phyloP scores from a whole-genome alignment of 129 eudicot genomes.

The Flaveria brownii region DNA sequence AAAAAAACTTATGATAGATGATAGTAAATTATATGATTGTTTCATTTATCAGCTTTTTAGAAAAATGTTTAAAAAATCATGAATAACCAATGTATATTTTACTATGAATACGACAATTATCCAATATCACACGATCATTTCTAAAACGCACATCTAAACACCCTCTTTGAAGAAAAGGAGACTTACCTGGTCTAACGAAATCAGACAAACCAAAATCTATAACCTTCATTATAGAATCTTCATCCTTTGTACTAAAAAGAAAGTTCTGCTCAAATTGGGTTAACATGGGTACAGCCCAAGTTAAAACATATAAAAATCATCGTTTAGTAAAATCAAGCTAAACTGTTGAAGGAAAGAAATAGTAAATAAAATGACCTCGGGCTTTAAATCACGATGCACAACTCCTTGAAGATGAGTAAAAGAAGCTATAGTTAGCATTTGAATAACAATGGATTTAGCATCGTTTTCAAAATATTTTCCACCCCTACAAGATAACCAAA shows the following conservation, averaged over 20 bases:
- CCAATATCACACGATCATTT: neutral
- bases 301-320: neutral
- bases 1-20: no score
- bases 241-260: constrained; percentile 82
- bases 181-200: constrained; percentile 75
- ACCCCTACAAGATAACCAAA: constrained; percentile 57
- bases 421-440: constrained; percentile 70
- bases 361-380: constrained; percentile 61
- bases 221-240: constrained; percentile 78
- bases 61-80: no score
- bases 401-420: constrained; percentile 97
- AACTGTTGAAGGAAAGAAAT: neutral
- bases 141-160: constrained; percentile 6
- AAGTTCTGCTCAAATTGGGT: constrained; percentile 62
- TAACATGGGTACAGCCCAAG: neutral
- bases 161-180: neutral
- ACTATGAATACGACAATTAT: no score
- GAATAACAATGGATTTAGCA: constrained; percentile 77
- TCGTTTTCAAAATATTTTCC: constrained; percentile 87
- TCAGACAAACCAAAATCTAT: constrained; percentile 97
- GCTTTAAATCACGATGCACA: constrained; percentile 98
- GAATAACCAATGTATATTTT: no score
- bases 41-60: no score
- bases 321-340: neutral
- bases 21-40: no score